Base-by-base conservation (phyloP, 1,139 yeast species). In the Wickerhamiella infanticola region DNA sequence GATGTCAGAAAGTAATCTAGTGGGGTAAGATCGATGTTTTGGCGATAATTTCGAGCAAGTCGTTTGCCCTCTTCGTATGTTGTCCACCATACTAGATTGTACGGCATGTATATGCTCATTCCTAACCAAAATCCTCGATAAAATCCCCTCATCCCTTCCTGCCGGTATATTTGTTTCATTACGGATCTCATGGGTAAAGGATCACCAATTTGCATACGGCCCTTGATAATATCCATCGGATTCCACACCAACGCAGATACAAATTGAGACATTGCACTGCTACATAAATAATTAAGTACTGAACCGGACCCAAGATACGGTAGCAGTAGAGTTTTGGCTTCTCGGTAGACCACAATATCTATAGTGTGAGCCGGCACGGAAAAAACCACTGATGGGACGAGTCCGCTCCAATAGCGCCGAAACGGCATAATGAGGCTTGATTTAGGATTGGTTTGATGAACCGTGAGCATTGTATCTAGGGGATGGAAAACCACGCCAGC, bases 181-280 rank as follows among this genome's bases (percentile, higher is more conserved):
- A 50, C 11, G 3, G 63, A 53, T 26, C 55, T 48, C 3, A 50
- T 41, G 42, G 8, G 38, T 26, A 18, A 35, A 3, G 50, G 50
- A 24, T 53, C 55, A 31, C 52, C 53, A 27, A 65, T 58, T 51
- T 65, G 69, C 58, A 63, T 57, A 5, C 68, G 55, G 27, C 68
- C 69, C 49, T 65, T 65, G 39, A 65, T 50, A 7, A 64, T 67
- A 46, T 65, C 69, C 65, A 65, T 63, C 3, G 69, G 69, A 7
- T 69, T 65, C 67, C 67, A 65, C 8, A 65, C 50, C 39, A 63
- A 51, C 13, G 65, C 59, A 39, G 63, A 57, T 3, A 59, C 55
- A 23, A 65, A 33, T 51, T 65, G 69, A 1, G 69, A 64, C 6
- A 55, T 56, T 2, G 63, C 58, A 3, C 68, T 67, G 43, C 63